phyloP scores from a whole-genome alignment of 768 basidiomycete genomes.

The Amanita exitialis region DNA sequence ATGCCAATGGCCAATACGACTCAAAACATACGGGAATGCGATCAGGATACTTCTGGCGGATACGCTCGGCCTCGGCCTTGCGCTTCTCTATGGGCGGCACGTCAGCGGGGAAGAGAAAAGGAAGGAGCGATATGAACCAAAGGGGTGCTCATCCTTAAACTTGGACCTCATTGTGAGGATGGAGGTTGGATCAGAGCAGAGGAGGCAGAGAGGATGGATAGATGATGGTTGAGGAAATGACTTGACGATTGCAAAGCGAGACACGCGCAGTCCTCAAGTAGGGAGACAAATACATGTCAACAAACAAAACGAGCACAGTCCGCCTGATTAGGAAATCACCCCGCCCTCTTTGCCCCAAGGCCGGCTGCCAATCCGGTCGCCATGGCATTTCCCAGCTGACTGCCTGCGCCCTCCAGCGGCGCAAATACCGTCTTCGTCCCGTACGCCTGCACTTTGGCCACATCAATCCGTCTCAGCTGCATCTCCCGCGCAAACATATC shows the following conservation, averaged over 20 bases:
- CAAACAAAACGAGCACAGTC: slow-evolving; percentile 18
- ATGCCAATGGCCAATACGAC: not conserved
- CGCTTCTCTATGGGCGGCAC: slow-evolving; percentile 71
- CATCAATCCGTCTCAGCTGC: slow-evolving; percentile 58
- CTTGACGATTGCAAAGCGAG: slow-evolving; percentile 17
- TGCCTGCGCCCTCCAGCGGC: slow-evolving; percentile 49
- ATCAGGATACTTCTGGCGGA: slow-evolving; percentile 97
- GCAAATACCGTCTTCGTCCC: slow-evolving; percentile 64
- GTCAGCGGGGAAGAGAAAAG: slow-evolving; percentile 16
- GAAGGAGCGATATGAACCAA: slow-evolving; percentile 50
- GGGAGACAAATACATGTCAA: slow-evolving; percentile 24
- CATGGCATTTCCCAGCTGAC: slow-evolving; percentile 52
- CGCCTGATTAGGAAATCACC: not conserved
- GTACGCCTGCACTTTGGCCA: slow-evolving; percentile 51
- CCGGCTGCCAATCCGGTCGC: slow-evolving; percentile 62
- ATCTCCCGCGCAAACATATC: slow-evolving; percentile 72
- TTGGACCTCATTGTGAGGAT: slow-evolving; percentile 69
- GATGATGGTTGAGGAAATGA: slow-evolving; percentile 11
- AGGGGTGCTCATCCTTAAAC: slow-evolving; percentile 99
- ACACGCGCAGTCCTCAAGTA: slow-evolving; percentile 30
- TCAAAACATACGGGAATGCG: slow-evolving; percentile 78
- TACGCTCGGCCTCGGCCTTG: slow-evolving; percentile 98
- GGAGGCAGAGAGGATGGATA: not conserved
- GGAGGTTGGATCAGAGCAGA: slow-evolving; percentile 5
- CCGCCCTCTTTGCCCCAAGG: slow-evolving; percentile 35